Conservation (phyloP, 306 rosid species). For the Vigna trinervia region DNA sequence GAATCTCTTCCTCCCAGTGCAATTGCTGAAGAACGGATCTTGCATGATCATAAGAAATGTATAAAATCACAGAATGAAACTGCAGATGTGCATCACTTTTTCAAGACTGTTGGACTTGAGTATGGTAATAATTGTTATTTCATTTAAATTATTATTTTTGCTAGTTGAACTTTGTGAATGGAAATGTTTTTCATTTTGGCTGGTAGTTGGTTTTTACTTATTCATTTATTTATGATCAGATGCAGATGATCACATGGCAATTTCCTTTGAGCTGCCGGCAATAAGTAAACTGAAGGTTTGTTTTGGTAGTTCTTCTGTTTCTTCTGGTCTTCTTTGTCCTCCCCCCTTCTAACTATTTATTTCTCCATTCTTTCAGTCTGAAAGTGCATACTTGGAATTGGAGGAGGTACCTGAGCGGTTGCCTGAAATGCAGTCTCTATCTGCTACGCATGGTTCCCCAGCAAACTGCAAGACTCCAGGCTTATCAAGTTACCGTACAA, state of each 20-base stretch:
- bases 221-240: conserved; percentile 35
- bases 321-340: neutral
- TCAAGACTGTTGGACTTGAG: conserved; percentile 53
- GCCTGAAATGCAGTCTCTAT: conserved; percentile 43
- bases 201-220: conserved; percentile 3
- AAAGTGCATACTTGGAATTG: conserved; percentile 40
- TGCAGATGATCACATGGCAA: conserved; percentile 39
- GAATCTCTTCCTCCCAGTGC: conserved; percentile 45
- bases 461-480: conserved; percentile 54
- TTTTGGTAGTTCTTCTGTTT: conserved; percentile 6
- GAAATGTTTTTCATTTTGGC: neutral
- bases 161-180: conserved; percentile 43
- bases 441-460: conserved; percentile 51
- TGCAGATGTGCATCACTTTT: conserved; percentile 45
- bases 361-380: conserved; percentile 42
- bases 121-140: conserved; percentile 53
- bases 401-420: conserved; percentile 58
- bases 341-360: neutral
- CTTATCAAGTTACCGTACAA: conserved; percentile 38
- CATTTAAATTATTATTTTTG: conserved; percentile 3
- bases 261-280: conserved; percentile 42
- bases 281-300: conserved; percentile 52
- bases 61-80: conserved; percentile 50
- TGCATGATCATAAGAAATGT: conserved; percentile 65
- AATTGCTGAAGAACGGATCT: conserved; percentile 57